Conservation (phyloP, 768 basidiomycete genomes). For the Boletellus emodensis region DNA sequence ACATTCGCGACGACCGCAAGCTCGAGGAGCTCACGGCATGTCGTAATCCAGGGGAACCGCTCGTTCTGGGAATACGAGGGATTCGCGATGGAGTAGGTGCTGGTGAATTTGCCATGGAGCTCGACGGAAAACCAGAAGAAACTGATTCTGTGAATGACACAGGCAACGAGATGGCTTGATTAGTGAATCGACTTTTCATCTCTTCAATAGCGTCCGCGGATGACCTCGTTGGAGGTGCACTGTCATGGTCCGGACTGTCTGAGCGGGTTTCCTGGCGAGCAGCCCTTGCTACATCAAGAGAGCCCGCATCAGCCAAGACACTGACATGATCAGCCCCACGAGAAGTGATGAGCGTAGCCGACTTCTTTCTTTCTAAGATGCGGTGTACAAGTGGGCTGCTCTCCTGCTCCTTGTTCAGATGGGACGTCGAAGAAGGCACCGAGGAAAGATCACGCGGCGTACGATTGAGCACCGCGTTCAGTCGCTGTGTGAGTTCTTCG, state of each 20-base stretch:
- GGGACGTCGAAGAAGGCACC: slow-evolving; percentile 22
- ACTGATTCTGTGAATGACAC: slow-evolving; percentile 15
- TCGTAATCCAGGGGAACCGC: slow-evolving; percentile 27
- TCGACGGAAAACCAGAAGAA: slow-evolving; percentile 13
- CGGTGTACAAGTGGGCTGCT: slow-evolving; percentile 29
- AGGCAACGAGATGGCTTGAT: slow-evolving; percentile 28
- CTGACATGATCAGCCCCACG: slow-evolving; percentile 4
- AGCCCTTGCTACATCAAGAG: slow-evolving; percentile 11
- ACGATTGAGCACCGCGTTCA: slow-evolving; percentile 39
- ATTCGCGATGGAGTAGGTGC: slow-evolving; percentile 24
- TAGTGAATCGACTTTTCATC: slow-evolving; percentile 57
- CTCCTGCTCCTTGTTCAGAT: slow-evolving; percentile 15
- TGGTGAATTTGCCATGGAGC: slow-evolving; percentile 9
- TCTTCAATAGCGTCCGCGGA: slow-evolving; percentile 54
- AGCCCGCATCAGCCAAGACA: not conserved
- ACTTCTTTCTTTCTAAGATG: slow-evolving; percentile 18
- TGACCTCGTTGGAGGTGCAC: slow-evolving; percentile 19
- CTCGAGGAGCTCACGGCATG: slow-evolving; percentile 28
- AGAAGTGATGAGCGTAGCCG: slow-evolving; percentile 8
- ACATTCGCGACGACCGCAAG: slow-evolving; percentile 23
- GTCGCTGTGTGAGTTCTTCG: slow-evolving; percentile 46
- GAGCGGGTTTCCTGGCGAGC: slow-evolving; percentile 6
- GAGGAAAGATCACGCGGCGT: slow-evolving; percentile 28
- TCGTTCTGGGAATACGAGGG: slow-evolving; percentile 23
- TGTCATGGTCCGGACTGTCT: slow-evolving; percentile 14